phyloP scores from a whole-genome alignment of 1,284 basidiomycete species.

The Cutaneotrichosporon mucoides region DNA sequence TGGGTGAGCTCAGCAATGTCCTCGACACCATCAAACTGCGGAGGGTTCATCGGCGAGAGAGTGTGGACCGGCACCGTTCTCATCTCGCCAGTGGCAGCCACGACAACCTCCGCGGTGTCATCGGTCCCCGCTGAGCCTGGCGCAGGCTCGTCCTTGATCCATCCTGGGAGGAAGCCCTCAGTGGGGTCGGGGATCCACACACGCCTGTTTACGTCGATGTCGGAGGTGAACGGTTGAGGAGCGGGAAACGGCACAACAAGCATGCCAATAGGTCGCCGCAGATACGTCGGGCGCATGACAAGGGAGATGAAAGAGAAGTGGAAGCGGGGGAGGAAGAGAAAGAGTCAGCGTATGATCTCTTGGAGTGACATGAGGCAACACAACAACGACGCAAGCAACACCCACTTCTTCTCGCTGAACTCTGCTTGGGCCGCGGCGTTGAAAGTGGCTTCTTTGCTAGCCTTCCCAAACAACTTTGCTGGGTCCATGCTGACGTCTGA shows the following conservation, averaged over 20 bases:
- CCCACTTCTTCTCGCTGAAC: constrained; percentile 85
- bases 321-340: not conserved
- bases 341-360: constrained; percentile 1
- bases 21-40: constrained; percentile 95
- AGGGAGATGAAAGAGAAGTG: not conserved
- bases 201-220: constrained; percentile 29
- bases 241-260: not conserved
- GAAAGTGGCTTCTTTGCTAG: constrained; percentile 38
- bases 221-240: constrained; percentile 2
- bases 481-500: constrained; percentile 36
- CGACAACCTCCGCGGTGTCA: constrained; percentile 41
- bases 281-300: not conserved
- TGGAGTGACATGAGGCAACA: too few species aligned
- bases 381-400: not conserved
- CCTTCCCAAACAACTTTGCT: constrained; percentile 28
- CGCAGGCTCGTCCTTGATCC: constrained; percentile 42
- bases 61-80: constrained; percentile 68
- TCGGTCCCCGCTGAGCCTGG: constrained; percentile 23
- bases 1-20: constrained; percentile 99
- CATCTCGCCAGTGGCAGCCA: constrained; percentile 41
- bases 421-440: constrained; percentile 80
- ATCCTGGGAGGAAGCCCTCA: constrained; percentile 47
- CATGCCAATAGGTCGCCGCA: not conserved
- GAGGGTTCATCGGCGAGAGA: constrained; percentile 94
- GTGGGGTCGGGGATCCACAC: constrained; percentile 46